Evolutionary conservation across 1,284 basidiomycete genomes (phyloP).

Genomic region (Sanghuangporus weigelae): DNA sequence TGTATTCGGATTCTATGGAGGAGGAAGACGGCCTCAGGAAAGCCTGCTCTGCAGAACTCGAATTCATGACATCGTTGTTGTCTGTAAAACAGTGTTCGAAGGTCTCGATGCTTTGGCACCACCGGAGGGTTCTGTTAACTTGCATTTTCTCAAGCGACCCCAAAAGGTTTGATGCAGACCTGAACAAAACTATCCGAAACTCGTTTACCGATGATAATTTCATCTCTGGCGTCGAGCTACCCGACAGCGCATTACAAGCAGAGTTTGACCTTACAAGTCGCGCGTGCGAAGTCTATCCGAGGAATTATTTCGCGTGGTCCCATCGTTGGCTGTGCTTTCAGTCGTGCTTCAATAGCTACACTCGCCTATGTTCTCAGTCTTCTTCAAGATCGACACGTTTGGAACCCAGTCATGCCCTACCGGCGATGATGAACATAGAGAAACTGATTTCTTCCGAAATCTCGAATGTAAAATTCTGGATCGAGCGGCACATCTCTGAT

Average conservation of each 20-base stretch:
- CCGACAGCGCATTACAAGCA: conserved; percentile 28
- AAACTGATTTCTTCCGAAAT: conserved; percentile 35
- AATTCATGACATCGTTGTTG: conserved; percentile 41
- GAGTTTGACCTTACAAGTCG: conserved; percentile 42
- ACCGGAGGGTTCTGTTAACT: conserved; percentile 56
- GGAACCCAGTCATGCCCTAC: neutral
- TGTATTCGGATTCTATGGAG: conserved; percentile 13
- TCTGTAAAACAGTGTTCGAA: conserved; percentile 51
- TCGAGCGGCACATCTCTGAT: conserved; percentile 57
- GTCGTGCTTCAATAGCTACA: neutral
- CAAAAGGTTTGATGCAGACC: neutral
- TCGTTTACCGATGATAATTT: conserved; percentile 1
- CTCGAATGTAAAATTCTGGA: conserved; percentile 39
- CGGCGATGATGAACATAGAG: neutral
- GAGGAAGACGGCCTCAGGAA: neutral
- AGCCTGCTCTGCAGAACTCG: conserved; percentile 35
- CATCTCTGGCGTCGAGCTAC: neutral
- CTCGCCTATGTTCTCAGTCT: conserved; percentile 1
- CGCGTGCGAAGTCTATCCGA: conserved; percentile 54
- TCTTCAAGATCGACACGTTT: neutral
- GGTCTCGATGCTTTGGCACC: conserved; percentile 60
- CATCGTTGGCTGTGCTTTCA: conserved; percentile 47
- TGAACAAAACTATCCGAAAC: neutral
- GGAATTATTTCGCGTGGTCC: conserved; percentile 66
- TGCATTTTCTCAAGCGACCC: neutral